Evolutionary conservation across 352 stramenopile species (phyloP).

Genomic region (Phytopythium aichiense): DNA sequence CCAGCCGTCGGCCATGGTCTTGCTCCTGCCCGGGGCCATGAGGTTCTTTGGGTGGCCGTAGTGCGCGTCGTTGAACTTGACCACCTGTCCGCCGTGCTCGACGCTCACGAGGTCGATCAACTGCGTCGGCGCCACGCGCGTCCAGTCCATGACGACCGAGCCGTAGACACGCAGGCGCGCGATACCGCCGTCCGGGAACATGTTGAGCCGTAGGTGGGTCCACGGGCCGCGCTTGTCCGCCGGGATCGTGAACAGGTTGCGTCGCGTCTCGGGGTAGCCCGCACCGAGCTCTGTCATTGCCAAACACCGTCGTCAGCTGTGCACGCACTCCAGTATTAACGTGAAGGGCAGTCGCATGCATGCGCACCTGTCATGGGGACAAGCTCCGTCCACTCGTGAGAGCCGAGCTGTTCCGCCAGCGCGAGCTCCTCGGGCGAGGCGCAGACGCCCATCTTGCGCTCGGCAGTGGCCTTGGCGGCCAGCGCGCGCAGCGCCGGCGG

Average conservation of each 20-base stretch:
- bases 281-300: constrained; percentile 32
- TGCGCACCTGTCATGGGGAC: constrained; percentile 33
- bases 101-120: constrained; percentile 85
- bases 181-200: constrained; percentile 93
- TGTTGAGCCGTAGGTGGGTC: constrained; percentile 90
- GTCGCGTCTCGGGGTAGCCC: constrained; percentile 84
- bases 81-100: constrained; percentile 78
- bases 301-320: not conserved
- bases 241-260: constrained; percentile 77
- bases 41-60: constrained; percentile 94
- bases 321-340: not conserved
- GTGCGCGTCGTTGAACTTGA: constrained; percentile 93
- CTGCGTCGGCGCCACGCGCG: constrained; percentile 33
- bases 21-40: constrained; percentile 78
- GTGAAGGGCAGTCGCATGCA: no score
- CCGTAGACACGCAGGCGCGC: constrained; percentile 85
- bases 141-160: constrained; percentile 64
- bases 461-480: constrained; percentile 27
- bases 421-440: constrained; percentile 35
- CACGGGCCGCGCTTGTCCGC: constrained; percentile 38
- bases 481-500: constrained; percentile 37
- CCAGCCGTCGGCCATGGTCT: constrained; percentile 93
- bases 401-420: constrained; percentile 45
- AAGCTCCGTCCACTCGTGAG: constrained; percentile 60
- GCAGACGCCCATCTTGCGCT: constrained; percentile 51